phyloP scores from a whole-genome alignment of 345 rosid species.

The Dimocarpus longan region DNA sequence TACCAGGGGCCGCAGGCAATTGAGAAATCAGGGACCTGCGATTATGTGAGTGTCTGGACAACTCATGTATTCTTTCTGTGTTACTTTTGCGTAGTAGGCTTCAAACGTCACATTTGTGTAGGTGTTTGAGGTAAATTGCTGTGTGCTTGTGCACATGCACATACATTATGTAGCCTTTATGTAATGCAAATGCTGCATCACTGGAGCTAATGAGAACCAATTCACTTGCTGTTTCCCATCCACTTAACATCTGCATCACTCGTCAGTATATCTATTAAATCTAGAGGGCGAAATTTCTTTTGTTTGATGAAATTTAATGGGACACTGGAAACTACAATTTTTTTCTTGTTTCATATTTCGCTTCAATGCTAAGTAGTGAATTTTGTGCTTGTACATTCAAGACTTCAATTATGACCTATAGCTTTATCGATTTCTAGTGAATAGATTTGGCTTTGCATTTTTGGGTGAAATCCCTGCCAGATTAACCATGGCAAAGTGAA shows the following conservation, averaged over 20 bases:
- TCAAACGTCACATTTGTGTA: not conserved
- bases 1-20: constrained; percentile 73
- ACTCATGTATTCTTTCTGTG: constrained; percentile 13
- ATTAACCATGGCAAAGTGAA: not conserved
- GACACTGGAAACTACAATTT: not conserved
- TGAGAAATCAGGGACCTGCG: constrained; percentile 61
- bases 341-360: not conserved
- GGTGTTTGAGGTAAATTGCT: not conserved
- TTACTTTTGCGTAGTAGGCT: not conserved
- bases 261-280: not conserved
- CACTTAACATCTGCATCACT: not conserved
- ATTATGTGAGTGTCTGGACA: constrained; percentile 63
- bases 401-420: not conserved
- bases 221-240: not conserved
- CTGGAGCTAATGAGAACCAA: not conserved
- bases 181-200: constrained; percentile 10
- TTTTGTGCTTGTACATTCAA: not conserved
- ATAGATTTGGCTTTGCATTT: not conserved
- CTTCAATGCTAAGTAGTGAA: not conserved
- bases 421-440: not conserved
- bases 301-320: not conserved
- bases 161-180: not conserved
- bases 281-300: no score
- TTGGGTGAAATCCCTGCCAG: not conserved
- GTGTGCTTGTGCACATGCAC: not conserved